Percentiles rank a stretch among this genome's conserved stretches.
Evolutionary conservation across 106 monocot species (phyloP).

Genomic region (Vanilla planifolia): DNA sequence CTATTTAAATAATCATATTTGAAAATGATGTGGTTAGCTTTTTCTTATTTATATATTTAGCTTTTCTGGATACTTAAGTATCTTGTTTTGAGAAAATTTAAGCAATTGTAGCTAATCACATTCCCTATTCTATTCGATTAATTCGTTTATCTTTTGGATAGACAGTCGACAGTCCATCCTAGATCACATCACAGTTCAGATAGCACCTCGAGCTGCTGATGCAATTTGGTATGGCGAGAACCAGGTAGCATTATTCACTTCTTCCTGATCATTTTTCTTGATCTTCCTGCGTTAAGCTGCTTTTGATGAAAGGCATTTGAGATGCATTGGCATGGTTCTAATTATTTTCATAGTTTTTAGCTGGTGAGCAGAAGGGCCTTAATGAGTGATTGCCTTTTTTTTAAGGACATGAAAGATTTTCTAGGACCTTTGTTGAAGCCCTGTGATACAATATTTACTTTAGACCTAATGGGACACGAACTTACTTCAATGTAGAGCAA

Average conservation of each 20-base stretch:
- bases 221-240: conserved; percentile 76
- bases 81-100: not conserved
- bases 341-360: no score
- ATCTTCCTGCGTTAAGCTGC: not conserved
- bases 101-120: not conserved
- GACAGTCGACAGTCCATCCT: conserved; percentile 67
- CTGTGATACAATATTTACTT: no score
- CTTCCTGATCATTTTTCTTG: not conserved
- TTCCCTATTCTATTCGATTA: not conserved
- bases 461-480: no score
- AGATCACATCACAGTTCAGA: conserved; percentile 86
- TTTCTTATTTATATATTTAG: not conserved
- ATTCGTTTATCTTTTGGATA: conserved; percentile 10
- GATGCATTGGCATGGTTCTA: no score
- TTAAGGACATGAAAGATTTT: no score
- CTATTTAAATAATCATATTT: not conserved
- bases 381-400: no score
- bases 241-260: conserved; percentile 31
- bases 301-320: not conserved
- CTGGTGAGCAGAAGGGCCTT: no score
- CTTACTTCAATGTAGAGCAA: no score
- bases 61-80: not conserved
- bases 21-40: not conserved
- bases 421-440: no score
- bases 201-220: conserved; percentile 84